Evolutionary conservation across 1,139 yeast genomes (phyloP), one percentile per base, ranked within the genome.

Genomic region (Nakaseomyces bracarensis): DNA sequence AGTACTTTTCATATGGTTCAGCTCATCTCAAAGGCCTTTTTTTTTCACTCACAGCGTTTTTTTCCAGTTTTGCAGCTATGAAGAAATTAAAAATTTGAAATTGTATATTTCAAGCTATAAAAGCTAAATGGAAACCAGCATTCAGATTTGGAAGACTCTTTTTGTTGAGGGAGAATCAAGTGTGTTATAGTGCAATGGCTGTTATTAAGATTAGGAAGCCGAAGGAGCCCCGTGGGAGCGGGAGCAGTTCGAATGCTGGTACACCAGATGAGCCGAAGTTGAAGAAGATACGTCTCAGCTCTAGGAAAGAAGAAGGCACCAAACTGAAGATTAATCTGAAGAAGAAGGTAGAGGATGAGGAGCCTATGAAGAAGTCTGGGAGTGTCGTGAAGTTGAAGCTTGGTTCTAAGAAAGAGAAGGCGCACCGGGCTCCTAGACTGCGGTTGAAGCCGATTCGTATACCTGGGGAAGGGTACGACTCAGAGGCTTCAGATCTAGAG

Each of bases 391-490:
- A 60, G 43, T 50, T 59, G 20, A 58, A 58, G 39, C 45, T 64
- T 21, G 64, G 54, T 41, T 43, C 63, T 31, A 60, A 55, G 42
- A 58, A 55, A 25, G 50, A 46, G 5, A 48, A 52, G 51, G 45
- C 51, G 13, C 45, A 56, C 22, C 60, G 58, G 38, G 68, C 78
- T 0, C 89, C 91, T 0, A 68, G 79, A 36, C 79, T 86, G 42
- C 67, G 93, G 48, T 79, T 89, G 43, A 86, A 85, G 55, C 94
- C 95, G 0, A 81, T 85, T 0, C 67, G 95, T 50, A 72, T 82
- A 8, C 94, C 95, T 0, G 96, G 96, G 1, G 96, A 89, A 53
- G 97, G 97, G 0, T 91, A 91, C 61, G 98, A 91, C 58, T 83
- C 96, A 1, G 98, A 91, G 55, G 97, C 95, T 9, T 95, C 96